phyloP scores from a whole-genome alignment of 2,329 filamentous ascomycete genomes.

The Neofusicoccum cordaticola region DNA sequence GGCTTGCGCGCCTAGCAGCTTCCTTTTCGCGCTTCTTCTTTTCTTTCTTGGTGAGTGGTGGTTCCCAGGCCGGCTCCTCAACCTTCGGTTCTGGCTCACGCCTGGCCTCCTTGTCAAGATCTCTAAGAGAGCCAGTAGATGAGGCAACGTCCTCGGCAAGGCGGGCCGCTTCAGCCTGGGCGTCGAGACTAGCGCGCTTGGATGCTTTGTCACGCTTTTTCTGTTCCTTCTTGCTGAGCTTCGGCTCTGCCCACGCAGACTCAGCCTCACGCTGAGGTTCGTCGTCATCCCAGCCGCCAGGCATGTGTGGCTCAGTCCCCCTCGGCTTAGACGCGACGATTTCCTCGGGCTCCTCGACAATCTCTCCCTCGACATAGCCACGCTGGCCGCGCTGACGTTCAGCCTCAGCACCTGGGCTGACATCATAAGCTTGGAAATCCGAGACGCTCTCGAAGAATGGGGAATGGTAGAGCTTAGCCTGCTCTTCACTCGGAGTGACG shows the following conservation, averaged over 20 bases:
- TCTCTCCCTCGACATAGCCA: slow-evolving; percentile 35
- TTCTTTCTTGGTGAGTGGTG: slow-evolving; percentile 31
- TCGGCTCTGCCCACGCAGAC: slow-evolving; percentile 23
- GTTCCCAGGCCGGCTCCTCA: slow-evolving; percentile 31
- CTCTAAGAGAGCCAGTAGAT: background rate
- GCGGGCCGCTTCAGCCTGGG: slow-evolving; percentile 26
- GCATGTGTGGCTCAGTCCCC: slow-evolving; percentile 53
- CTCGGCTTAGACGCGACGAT: slow-evolving; percentile 27
- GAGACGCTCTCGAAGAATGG: slow-evolving; percentile 44
- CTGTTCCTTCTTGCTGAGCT: slow-evolving; percentile 27
- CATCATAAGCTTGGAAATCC: slow-evolving; percentile 28
- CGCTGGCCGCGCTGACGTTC: slow-evolving; percentile 3
- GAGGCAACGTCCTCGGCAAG: slow-evolving; percentile 2
- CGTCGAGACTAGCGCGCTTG: slow-evolving; percentile 15
- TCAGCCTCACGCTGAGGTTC: slow-evolving; percentile 22
- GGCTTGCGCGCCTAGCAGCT: slow-evolving; percentile 30
- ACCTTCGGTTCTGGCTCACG: background rate
- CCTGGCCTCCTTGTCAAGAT: background rate
- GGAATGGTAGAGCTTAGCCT: slow-evolving; percentile 29
- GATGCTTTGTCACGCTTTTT: slow-evolving; percentile 25
- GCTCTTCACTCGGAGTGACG: slow-evolving; percentile 18
- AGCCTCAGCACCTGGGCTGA: slow-evolving; percentile 25
- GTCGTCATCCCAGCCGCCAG: slow-evolving; percentile 58
- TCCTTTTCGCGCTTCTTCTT: slow-evolving; percentile 46
- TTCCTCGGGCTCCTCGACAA: slow-evolving; percentile 56